Evolutionary conservation across 2,329 filamentous ascomycete genomes (phyloP).

Genomic region (Clarireedia sp.): DNA sequence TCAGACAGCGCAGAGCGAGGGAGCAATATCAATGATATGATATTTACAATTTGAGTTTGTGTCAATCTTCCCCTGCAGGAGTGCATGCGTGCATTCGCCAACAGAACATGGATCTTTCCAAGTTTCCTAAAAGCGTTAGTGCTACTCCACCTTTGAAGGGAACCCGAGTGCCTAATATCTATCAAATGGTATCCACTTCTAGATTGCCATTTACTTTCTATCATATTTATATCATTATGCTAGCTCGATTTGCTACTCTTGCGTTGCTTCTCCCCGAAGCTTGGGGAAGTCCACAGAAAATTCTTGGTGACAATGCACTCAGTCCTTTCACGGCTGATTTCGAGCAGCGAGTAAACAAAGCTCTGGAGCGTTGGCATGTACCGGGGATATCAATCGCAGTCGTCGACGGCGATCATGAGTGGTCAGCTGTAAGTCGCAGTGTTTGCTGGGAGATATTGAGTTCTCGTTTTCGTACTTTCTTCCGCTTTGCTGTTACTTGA

Average conservation of each 20-base stretch:
- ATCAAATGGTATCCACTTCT: no score
- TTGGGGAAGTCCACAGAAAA: background rate
- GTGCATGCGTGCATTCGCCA: background rate
- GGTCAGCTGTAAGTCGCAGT: slow-evolving; percentile 31
- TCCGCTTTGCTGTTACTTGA: background rate
- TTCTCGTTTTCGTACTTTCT: background rate
- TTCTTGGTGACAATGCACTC: background rate
- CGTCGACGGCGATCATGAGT: slow-evolving; percentile 37
- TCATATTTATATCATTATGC: background rate
- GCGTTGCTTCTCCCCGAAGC: background rate
- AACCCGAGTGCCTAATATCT: no score
- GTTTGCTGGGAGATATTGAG: no score
- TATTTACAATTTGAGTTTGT: background rate
- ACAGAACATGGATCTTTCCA: background rate
- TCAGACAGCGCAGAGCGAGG: background rate
- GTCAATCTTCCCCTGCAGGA: background rate
- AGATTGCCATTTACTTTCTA: background rate
- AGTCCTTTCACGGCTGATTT: slow-evolving; percentile 18
- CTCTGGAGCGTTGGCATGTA: slow-evolving; percentile 37
- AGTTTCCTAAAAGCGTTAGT: background rate
- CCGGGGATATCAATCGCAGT: slow-evolving; percentile 43
- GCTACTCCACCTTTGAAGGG: no score
- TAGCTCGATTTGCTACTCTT: background rate
- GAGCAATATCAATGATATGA: background rate
- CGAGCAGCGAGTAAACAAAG: slow-evolving; percentile 21